Base-by-base conservation (phyloP, 75 land plant species). In the Azolla pinnata region DNA sequence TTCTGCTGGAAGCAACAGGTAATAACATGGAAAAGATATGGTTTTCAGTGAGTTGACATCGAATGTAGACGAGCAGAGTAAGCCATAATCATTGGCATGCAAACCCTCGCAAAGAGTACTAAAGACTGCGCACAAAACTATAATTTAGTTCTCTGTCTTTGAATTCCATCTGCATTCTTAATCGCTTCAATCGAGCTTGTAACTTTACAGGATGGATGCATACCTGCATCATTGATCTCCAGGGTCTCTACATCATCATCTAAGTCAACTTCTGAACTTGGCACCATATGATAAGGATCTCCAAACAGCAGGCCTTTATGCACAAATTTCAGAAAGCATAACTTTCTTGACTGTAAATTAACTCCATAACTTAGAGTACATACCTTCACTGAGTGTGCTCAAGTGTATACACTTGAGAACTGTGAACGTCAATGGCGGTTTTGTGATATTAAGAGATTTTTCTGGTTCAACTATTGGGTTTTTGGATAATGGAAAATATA, bases 371-470 rank as follows among this genome's bases (percentile, higher is more conserved):
- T n/a, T n/a, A n/a, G n/a, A n/a, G n/a, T n/a, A n/a, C n/a, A n/a
- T n/a, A 85, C 89, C 85, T 82, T 85, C 89, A 74, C 70, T 69
- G 29, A 85, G 62, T 32, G 82, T 67, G 35, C 54, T 60, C 54
- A 85, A 65, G 40, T 44, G 62, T 26, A 74, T 73, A 46, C 85
- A 67, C 54, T 79, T 71, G 46, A 80, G 31, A 19, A 87, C 70
- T 33, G 66, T 64, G 44, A 83, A 78, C 12, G 56, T 35, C 27
- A 80, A 63, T 2, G 77, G 67, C 18, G 65, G 33, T 2, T 21
- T 42, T 8, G 46, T 17, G 1, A 21, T 1, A 14, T 29, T 25
- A 44, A 64, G 74, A 62, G 54, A 64, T 48, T 45, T 60, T 21
- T 23, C 26, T 33, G 47, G 62, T 27, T 62, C 57, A 74, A 27